These are phyloP conservation scores for Leucocoprinus birnbaumii DNA, from an alignment of 768 basidiomycete genomes.

Conservation along the genomic window DNA sequence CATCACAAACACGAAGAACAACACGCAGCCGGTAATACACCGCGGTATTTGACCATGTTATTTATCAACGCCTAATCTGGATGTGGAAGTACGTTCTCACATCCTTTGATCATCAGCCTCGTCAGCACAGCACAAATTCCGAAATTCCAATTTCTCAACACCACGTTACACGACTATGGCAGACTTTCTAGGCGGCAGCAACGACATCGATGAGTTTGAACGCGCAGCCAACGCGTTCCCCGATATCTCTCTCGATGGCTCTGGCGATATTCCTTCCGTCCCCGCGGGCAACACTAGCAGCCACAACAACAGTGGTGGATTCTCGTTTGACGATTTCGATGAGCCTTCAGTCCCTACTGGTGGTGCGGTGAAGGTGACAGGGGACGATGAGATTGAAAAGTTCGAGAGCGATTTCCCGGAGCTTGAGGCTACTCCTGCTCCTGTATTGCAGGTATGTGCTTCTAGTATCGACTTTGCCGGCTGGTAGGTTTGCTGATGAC, in stretches of 20 bases:
- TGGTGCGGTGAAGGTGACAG: slow-evolving; percentile 69
- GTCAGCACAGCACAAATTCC: slow-evolving; percentile 4
- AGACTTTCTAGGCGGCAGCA: slow-evolving; percentile 39
- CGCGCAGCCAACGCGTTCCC: slow-evolving; percentile 81
- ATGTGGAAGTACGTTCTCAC: slow-evolving; percentile 4
- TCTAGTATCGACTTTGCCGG: background rate
- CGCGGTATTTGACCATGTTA: background rate
- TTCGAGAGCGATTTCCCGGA: slow-evolving; percentile 88
- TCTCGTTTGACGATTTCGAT: slow-evolving; percentile 70
- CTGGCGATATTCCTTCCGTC: slow-evolving; percentile 47
- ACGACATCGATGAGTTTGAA: slow-evolving; percentile 74
- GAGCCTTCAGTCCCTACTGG: slow-evolving; percentile 29
- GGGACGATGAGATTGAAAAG: slow-evolving; percentile 81
- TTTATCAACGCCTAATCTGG: background rate
- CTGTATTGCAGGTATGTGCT: slow-evolving; percentile 15
- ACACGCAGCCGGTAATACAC: background rate
- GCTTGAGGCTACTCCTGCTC: slow-evolving; percentile 49
- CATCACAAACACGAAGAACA: slow-evolving; percentile 37
- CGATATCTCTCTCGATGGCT: slow-evolving; percentile 75
- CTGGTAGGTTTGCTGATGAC: background rate
- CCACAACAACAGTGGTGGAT: slow-evolving; percentile 37
- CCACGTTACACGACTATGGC: slow-evolving; percentile 32
- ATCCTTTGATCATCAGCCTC: background rate
- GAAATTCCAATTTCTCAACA: background rate
- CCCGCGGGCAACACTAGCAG: slow-evolving; percentile 26